Percentiles rank a stretch among this genome's conserved stretches.
Conservation (phyloP, 2,329 filamentous ascomycete species). For the Aspergillus sp. region DNA sequence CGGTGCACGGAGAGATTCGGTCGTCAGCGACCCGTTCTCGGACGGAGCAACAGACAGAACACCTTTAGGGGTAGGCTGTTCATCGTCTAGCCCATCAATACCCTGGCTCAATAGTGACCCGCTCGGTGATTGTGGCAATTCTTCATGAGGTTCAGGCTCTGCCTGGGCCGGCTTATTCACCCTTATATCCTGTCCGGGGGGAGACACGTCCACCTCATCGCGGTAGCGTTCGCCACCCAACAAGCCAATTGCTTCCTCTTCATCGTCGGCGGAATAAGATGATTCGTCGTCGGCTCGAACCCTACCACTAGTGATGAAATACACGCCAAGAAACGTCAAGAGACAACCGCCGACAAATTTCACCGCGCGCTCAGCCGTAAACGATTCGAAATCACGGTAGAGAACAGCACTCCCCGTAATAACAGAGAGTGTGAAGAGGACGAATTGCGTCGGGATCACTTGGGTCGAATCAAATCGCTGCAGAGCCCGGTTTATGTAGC, state of each 20-base stretch:
- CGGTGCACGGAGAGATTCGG: slow-evolving; percentile 21
- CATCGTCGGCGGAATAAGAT: slow-evolving; percentile 57
- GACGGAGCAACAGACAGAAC: slow-evolving; percentile 27
- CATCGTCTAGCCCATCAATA: slow-evolving; percentile 26
- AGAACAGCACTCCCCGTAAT: slow-evolving; percentile 89
- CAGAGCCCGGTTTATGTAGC: slow-evolving; percentile 83
- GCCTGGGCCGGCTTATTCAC: slow-evolving; percentile 12
- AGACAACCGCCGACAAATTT: slow-evolving; percentile 89
- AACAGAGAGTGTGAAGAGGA: slow-evolving; percentile 90
- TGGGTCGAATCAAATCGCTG: slow-evolving; percentile 95
- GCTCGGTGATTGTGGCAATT: slow-evolving; percentile 19
- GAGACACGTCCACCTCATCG: slow-evolving; percentile 26
- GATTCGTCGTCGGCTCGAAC: slow-evolving; percentile 49
- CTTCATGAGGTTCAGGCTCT: slow-evolving; percentile 8
- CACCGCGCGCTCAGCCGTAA: slow-evolving; percentile 60
- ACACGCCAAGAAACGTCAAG: slow-evolving; percentile 93
- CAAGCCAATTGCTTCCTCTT: slow-evolving; percentile 47
- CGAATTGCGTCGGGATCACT: slow-evolving; percentile 96
- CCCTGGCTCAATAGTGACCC: slow-evolving; percentile 28
- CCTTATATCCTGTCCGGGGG: slow-evolving; percentile 12
- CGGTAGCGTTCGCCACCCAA: slow-evolving; percentile 31
- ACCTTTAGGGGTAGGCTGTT: slow-evolving; percentile 25
- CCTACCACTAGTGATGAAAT: slow-evolving; percentile 85
- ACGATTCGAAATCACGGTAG: slow-evolving; percentile 89
- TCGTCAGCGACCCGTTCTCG: slow-evolving; percentile 24